Evolutionary conservation across 805 yeast species (phyloP).

Genomic region (Candida andamanensis): DNA sequence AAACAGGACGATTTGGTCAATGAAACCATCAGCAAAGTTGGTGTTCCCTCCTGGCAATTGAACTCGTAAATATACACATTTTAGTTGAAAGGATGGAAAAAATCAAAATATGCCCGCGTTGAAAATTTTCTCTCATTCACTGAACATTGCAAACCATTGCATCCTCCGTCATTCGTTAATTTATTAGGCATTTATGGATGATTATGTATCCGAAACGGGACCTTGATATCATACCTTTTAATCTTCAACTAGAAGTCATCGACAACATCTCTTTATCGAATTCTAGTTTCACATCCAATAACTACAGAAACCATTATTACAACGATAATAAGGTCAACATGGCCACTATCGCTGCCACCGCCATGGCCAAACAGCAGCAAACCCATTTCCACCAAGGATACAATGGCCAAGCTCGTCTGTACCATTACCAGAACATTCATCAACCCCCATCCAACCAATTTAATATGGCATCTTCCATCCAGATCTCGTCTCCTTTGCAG

Average conservation of each 20-base stretch:
- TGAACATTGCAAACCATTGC: no score
- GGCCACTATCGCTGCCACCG: conserved; percentile 29
- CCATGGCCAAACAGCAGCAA: conserved; percentile 26
- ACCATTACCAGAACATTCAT: conserved; percentile 4
- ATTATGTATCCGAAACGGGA: conserved; percentile 20
- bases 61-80: no score
- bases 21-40: conserved; percentile 30
- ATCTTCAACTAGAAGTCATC: conserved; percentile 23
- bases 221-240: conserved; percentile 23
- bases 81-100: no score
- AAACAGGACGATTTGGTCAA: conserved; percentile 21
- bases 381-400: conserved; percentile 16
- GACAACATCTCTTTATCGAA: conserved; percentile 9
- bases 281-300: background rate
- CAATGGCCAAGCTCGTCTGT: no score
- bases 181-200: conserved; percentile 1
- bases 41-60: conserved; percentile 43
- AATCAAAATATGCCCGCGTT: no score
- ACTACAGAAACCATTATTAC: conserved; percentile 6
- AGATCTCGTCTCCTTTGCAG: background rate
- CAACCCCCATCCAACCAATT: conserved; percentile 3
- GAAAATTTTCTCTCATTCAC: no score
- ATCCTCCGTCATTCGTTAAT: conserved; percentile 4
- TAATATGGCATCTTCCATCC: conserved; percentile 1
- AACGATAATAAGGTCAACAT: conserved; percentile 18